These are phyloP conservation scores for Cystobasidiaceae sp. DNA, from an alignment of 1,284 basidiomycete genomes.

Conservation along the genomic window DNA sequence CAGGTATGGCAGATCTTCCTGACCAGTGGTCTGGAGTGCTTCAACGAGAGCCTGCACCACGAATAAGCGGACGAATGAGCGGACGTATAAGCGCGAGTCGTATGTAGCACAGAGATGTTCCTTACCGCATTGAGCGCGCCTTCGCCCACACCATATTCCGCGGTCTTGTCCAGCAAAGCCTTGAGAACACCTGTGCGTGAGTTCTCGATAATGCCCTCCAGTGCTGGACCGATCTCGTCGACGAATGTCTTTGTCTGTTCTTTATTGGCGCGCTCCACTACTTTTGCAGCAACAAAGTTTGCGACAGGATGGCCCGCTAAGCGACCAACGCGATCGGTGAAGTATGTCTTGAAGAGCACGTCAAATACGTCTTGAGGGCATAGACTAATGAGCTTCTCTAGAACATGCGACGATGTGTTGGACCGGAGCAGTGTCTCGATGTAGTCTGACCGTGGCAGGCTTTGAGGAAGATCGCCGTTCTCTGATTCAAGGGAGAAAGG, in stretches of 20 bases:
- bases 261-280: slow-evolving; percentile 57
- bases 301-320: slow-evolving; percentile 76
- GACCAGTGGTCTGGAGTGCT: slow-evolving; percentile 57
- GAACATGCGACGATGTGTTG: slow-evolving; percentile 76
- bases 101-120: neutral
- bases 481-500: neutral
- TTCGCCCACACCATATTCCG: slow-evolving; percentile 50
- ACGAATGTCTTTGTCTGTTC: slow-evolving; percentile 59
- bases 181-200: slow-evolving; percentile 63
- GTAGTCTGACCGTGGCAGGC: slow-evolving; percentile 61
- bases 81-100: neutral
- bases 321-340: slow-evolving; percentile 62
- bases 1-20: slow-evolving; percentile 52
- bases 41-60: slow-evolving; percentile 56
- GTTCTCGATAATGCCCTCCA: slow-evolving; percentile 56
- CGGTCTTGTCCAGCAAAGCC: slow-evolving; percentile 64
- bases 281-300: slow-evolving; percentile 82
- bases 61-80: too few relatives aligned
- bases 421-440: slow-evolving; percentile 72
- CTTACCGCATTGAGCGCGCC: slow-evolving; percentile 47
- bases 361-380: slow-evolving; percentile 61
- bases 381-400: slow-evolving; percentile 67
- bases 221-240: slow-evolving; percentile 56
- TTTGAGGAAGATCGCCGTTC: slow-evolving; percentile 35
- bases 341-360: slow-evolving; percentile 69